Base-by-base conservation (phyloP, 192 early-diverging fungal species). In the Cetraspora pellucida region DNA sequence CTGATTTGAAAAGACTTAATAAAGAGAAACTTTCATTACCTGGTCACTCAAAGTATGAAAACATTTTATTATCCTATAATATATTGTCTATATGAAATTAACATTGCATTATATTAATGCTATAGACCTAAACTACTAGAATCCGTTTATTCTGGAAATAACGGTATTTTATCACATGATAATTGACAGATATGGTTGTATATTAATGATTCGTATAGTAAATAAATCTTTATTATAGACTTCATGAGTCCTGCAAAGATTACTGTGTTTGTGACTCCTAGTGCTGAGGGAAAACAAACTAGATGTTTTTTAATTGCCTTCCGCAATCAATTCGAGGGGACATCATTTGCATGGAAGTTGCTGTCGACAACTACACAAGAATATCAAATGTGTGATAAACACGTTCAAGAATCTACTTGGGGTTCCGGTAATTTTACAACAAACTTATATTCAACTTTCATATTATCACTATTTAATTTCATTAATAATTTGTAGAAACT, bases 301-400 rank as follows among this genome's bases (percentile, higher is more conserved):
- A 60, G 2, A 21, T 76, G 46, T 47, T 76, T 66, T 76, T 44
- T 76, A 9, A 25, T 76, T 49, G 55, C 58, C 28, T 76, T 76
- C 30, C 47, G 50, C 17, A 76, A 76, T 45, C 47, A 47, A 14
- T 10, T 25, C 17, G 17, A 37, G 19, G 64, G 63, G 0, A 47
- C 74, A 6, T 23, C 47, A 7, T 76, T 63, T 43, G 23, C 63
- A 66, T 76, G 63, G 63, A 76, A 55, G 21, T 57, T 47, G 37
- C 43, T 76, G 25, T 37, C 74, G 21, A 52, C 63, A 11, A 43
- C 9, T 3, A 1, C 27, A 66, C 23, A 49, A 49, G 47, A 37
- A 50, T 13, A 25, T 30, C 16, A 9, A 46, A 66, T 37, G 5
- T 21, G n/a, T 23, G 60, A 76, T 3, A 66, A 16, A 67, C 16